phyloP scores from a whole-genome alignment of 2,329 filamentous ascomycete genomes.

The Aciculosporium take region DNA sequence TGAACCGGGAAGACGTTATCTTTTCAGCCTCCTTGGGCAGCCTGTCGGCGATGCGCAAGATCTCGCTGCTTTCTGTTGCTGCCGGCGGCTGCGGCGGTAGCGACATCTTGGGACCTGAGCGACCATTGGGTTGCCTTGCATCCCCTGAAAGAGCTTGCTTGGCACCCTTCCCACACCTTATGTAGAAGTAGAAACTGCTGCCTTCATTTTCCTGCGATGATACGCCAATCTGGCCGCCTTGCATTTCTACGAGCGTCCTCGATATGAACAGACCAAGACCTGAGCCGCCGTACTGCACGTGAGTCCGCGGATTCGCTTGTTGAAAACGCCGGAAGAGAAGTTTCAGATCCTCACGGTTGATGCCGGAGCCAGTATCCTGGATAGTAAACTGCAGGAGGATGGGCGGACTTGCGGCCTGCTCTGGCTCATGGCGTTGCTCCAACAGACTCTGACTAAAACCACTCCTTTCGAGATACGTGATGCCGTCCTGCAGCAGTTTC shows the following conservation, averaged over 20 bases:
- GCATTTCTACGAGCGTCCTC: conserved; percentile 57
- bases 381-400: conserved; percentile 49
- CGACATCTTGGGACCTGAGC: neutral
- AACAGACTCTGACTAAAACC: conserved; percentile 10
- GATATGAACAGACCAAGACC: conserved; percentile 63
- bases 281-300: conserved; percentile 57
- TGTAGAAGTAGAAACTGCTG: conserved; percentile 6
- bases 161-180: neutral
- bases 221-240: conserved; percentile 65
- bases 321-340: conserved; percentile 54
- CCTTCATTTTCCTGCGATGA: conserved; percentile 15
- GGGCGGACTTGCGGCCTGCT: conserved; percentile 24
- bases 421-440: neutral
- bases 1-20: conserved; percentile 21
- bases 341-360: conserved; percentile 49
- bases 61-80: neutral
- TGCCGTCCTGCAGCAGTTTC: conserved; percentile 22
- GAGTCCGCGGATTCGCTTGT: conserved; percentile 51
- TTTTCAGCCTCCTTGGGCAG: neutral
- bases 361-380: conserved; percentile 51
- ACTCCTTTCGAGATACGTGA: conserved; percentile 33
- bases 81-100: too few relatives aligned
- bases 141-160: neutral
- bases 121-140: neutral
- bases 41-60: neutral